Conservation (phyloP, 441 rosid genomes). For the Geranium incanum region DNA sequence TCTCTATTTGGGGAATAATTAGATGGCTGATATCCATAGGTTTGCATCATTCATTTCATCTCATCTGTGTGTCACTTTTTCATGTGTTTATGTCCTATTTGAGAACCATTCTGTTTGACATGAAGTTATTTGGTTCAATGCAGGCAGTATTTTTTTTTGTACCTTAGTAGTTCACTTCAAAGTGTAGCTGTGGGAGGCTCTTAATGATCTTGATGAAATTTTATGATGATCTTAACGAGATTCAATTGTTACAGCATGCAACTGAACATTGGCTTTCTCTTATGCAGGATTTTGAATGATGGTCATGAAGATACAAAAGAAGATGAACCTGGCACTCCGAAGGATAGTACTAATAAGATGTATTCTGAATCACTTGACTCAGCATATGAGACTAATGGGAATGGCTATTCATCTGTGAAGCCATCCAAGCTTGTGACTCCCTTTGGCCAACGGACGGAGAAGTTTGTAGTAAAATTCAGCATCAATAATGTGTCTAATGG, state of each 20-base stretch:
- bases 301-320: conserved; percentile 47
- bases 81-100: neutral
- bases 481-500: conserved; percentile 35
- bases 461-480: conserved; percentile 60
- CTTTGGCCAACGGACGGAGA: conserved; percentile 61
- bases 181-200: conserved; percentile 1
- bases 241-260: neutral
- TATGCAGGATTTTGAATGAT: conserved; percentile 58
- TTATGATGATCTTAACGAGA: conserved; percentile 5
- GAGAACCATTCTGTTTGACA: neutral
- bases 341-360: conserved; percentile 35
- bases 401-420: conserved; percentile 58
- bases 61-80: neutral
- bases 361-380: conserved; percentile 46
- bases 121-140: neutral
- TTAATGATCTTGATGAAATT: neutral
- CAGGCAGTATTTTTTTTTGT: neutral
- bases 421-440: conserved; percentile 62
- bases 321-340: conserved; percentile 53
- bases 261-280: conserved; percentile 4
- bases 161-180: neutral
- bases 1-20: neutral
- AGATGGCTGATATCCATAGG: neutral
- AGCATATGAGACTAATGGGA: conserved; percentile 32
- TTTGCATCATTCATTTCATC: neutral